phyloP scores from a whole-genome alignment of 306 rosid genomes.

The Trifolium fragiferum region DNA sequence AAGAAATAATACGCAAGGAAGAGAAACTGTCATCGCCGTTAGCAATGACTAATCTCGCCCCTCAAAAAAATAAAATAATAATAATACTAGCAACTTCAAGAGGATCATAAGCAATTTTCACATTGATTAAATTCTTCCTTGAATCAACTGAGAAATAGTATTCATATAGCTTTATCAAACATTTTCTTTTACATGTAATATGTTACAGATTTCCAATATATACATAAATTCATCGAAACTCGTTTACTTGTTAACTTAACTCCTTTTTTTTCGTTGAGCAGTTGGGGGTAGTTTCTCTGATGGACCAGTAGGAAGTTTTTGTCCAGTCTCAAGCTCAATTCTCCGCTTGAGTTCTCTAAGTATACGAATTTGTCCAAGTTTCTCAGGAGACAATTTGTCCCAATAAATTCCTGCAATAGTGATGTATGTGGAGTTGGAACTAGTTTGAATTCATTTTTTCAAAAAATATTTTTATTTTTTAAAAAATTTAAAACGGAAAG shows the following conservation, averaged over 20 bases:
- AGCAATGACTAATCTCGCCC: no score
- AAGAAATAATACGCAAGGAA: no score
- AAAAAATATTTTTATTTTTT: background rate
- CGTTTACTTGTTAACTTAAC: slow-evolving; percentile 34
- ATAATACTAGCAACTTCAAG: no score
- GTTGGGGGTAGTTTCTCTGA: slow-evolving; percentile 86
- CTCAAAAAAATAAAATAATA: no score
- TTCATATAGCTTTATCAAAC: slow-evolving; percentile 3
- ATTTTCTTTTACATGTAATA: background rate
- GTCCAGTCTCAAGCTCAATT: slow-evolving; percentile 71
- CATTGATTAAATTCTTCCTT: background rate
- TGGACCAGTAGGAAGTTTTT: slow-evolving; percentile 75
- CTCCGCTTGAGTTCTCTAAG: slow-evolving; percentile 82
- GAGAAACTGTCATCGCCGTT: no score
- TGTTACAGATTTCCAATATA: slow-evolving; percentile 1
- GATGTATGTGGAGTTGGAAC: slow-evolving; percentile 24
- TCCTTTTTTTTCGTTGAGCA: slow-evolving; percentile 60
- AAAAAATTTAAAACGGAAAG: background rate
- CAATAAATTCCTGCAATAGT: slow-evolving; percentile 77
- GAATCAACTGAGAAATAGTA: background rate
- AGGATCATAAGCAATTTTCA: background rate
- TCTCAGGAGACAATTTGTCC: slow-evolving; percentile 93
- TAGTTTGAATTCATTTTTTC: background rate
- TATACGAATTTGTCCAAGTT: slow-evolving; percentile 77
- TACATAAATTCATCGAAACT: slow-evolving; percentile 32